phyloP scores from a whole-genome alignment of 164 flowering plant genomes.

The Amborella trichopoda region DNA sequence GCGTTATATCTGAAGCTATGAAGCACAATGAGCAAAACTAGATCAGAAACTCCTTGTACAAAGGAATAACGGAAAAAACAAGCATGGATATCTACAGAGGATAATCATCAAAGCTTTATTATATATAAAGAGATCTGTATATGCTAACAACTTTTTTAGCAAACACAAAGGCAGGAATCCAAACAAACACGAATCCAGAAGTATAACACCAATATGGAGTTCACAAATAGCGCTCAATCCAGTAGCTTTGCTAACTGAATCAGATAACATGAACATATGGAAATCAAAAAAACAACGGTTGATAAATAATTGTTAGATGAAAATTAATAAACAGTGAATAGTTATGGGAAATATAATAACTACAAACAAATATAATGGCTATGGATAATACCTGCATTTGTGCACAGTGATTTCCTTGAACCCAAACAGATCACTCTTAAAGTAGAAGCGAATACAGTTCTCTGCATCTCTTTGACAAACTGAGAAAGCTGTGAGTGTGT shows the following conservation, averaged over 20 bases:
- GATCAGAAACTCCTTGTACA: background rate
- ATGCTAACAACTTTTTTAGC: too few relatives aligned
- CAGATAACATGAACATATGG: background rate
- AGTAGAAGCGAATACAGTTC: slow-evolving; percentile 53
- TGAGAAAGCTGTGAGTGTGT: slow-evolving; percentile 98
- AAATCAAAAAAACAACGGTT: background rate
- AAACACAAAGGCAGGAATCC: too few relatives aligned
- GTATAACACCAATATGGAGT: background rate
- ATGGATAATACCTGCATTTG: slow-evolving; percentile 56
- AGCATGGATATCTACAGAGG: background rate
- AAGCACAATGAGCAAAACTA: background rate
- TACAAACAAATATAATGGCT: background rate
- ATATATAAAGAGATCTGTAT: too few relatives aligned
- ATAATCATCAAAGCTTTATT: background rate
- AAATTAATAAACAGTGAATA: background rate
- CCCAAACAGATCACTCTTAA: slow-evolving; percentile 64
- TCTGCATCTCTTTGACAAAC: slow-evolving; percentile 77
- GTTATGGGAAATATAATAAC: background rate
- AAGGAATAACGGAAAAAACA: background rate
- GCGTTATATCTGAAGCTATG: too few relatives aligned
- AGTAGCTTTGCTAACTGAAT: background rate
- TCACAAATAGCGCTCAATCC: background rate
- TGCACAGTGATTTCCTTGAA: slow-evolving; percentile 83
- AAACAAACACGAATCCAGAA: too few relatives aligned
- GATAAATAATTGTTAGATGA: background rate